Conservation (phyloP, 805 yeast genomes). For the Saccharomyces paradoxus region DNA sequence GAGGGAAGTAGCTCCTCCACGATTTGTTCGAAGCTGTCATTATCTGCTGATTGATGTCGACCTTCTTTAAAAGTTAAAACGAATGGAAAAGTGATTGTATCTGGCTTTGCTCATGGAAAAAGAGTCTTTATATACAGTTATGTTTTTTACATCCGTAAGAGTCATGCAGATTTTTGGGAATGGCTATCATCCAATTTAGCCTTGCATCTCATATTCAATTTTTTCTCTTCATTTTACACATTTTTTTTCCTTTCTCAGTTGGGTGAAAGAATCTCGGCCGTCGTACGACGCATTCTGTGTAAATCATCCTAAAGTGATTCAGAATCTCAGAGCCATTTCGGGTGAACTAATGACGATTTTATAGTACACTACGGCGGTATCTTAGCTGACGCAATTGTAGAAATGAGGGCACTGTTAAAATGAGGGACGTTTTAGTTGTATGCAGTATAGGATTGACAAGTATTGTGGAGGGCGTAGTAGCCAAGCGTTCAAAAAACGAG, state of each 20-base stretch:
- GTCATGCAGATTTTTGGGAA: background rate
- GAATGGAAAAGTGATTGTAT: background rate
- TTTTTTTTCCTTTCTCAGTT: background rate
- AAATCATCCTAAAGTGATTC: background rate
- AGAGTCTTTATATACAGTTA: background rate
- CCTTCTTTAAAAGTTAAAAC: background rate
- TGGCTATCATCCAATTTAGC: background rate
- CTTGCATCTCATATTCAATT: background rate
- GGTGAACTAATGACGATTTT: background rate
- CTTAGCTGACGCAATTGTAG: background rate
- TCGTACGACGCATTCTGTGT: background rate
- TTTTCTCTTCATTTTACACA: background rate
- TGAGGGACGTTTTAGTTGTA: background rate
- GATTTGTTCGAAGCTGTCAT: background rate
- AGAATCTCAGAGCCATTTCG: background rate
- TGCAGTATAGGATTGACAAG: background rate
- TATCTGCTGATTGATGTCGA: background rate
- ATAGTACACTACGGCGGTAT: background rate
- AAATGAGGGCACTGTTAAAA: background rate
- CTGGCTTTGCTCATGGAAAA: background rate
- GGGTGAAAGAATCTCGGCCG: background rate
- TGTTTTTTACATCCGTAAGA: background rate
- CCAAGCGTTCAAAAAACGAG: too few species aligned
- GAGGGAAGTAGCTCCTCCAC: constrained; percentile 22
- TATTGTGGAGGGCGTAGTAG: background rate